Conservation (phyloP, 2,329 filamentous ascomycete species). For the Aspergillus phoenicis region DNA sequence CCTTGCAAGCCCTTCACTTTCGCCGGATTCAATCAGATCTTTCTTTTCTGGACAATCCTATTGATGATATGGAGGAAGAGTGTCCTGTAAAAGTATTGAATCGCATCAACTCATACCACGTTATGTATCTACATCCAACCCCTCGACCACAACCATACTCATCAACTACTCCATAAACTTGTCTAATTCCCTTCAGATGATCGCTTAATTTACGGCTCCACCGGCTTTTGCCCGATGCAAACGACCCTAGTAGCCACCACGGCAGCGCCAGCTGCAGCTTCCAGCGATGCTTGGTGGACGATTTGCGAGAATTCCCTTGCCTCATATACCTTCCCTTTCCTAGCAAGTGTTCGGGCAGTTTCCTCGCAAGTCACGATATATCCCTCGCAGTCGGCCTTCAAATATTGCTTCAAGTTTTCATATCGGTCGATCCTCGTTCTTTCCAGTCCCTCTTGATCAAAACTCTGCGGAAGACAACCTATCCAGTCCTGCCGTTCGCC, state of each 20-base stretch:
- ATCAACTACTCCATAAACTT: too few species aligned
- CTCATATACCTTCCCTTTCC: background rate
- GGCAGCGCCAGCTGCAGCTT: background rate
- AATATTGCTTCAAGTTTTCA: background rate
- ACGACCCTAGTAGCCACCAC: background rate
- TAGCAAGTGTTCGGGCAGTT: background rate
- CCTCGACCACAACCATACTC: too few species aligned
- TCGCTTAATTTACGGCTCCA: too few species aligned
- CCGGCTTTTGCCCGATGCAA: background rate
- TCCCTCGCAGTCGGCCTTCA: background rate
- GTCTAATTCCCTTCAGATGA: too few species aligned
- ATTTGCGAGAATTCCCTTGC: background rate
- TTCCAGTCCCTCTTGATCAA: constrained; percentile 1
- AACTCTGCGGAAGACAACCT: background rate
- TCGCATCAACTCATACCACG: too few species aligned
- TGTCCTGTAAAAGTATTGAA: too few species aligned
- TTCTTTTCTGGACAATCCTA: too few species aligned
- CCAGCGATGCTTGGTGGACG: background rate
- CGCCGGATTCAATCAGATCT: too few species aligned
- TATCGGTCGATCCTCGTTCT: background rate
- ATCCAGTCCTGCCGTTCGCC: constrained; percentile 12
- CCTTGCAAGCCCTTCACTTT: too few species aligned
- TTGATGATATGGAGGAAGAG: too few species aligned
- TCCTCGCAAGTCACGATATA: constrained; percentile 5
- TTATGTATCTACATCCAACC: too few species aligned